Conservation (phyloP, 768 basidiomycete genomes). For the Phanerodontia chrysosporium region DNA sequence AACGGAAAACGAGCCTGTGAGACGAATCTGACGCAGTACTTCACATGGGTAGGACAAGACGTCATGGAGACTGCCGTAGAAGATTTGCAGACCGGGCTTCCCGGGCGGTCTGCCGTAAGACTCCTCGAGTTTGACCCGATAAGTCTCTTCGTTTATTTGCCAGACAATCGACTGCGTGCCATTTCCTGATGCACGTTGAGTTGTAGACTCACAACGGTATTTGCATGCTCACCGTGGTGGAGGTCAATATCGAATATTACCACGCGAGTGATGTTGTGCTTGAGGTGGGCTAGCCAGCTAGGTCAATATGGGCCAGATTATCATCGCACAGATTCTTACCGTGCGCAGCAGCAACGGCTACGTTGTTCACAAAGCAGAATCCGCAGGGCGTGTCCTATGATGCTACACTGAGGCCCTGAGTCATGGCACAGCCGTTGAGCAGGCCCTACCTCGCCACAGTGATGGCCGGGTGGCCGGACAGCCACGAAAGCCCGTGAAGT, state of each 20-base stretch:
- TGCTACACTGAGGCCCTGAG: too few species aligned
- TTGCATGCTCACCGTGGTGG: conserved; percentile 62
- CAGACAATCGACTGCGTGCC: conserved; percentile 91
- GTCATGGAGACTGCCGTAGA: conserved; percentile 93
- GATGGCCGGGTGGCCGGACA: conserved; percentile 89
- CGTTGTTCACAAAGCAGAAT: conserved; percentile 96
- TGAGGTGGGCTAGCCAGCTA: conserved; percentile 62
- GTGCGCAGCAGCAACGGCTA: conserved; percentile 85
- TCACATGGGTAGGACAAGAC: conserved; percentile 91
- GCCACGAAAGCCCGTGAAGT: conserved; percentile 65
- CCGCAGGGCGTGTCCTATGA: conserved; percentile 70
- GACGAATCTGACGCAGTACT: conserved; percentile 34
- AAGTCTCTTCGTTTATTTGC: conserved; percentile 88
- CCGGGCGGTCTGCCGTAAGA: conserved; percentile 33
- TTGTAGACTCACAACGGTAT: conserved; percentile 7
- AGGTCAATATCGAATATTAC: conserved; percentile 92
- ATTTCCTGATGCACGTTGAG: conserved; percentile 52
- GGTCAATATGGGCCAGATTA: neutral
- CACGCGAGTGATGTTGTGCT: conserved; percentile 71
- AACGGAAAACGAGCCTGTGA: neutral
- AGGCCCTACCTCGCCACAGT: conserved; percentile 67
- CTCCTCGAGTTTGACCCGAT: conserved; percentile 59
- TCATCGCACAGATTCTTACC: conserved; percentile 42
- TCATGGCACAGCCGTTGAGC: neutral
- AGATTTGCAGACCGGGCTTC: conserved; percentile 56